These are phyloP conservation scores for Ophiostoma quercus DNA, from an alignment of 2,329 filamentous ascomycete species.

Conservation along the genomic window DNA sequence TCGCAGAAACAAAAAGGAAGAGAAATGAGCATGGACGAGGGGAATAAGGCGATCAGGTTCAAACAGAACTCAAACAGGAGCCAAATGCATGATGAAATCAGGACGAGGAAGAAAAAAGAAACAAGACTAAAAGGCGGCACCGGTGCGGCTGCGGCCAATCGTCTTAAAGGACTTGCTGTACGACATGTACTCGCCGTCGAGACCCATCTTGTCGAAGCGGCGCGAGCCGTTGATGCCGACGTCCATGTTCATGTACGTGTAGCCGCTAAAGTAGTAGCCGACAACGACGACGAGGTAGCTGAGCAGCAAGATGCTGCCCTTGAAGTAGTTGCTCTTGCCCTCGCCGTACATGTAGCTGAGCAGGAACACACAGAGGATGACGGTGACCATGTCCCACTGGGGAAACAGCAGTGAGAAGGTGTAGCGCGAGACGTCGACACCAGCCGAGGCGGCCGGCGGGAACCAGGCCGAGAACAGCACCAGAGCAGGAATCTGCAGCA, in stretches of 20 bases:
- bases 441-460: slow-evolving; percentile 34
- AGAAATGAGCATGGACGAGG: neutral
- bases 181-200: slow-evolving; percentile 46
- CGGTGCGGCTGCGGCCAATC: slow-evolving; percentile 44
- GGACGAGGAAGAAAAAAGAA: neutral
- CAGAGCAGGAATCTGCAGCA: slow-evolving; percentile 87
- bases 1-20: neutral
- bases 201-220: slow-evolving; percentile 51
- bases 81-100: neutral
- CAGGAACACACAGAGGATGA: slow-evolving; percentile 92
- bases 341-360: slow-evolving; percentile 97
- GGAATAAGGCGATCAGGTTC: slow-evolving; percentile 8
- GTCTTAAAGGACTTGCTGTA: slow-evolving; percentile 43
- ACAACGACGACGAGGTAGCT: slow-evolving; percentile 88
- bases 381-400: slow-evolving; percentile 98
- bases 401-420: slow-evolving; percentile 89
- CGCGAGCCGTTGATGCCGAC: slow-evolving; percentile 38
- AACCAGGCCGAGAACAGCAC: slow-evolving; percentile 85
- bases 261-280: slow-evolving; percentile 81
- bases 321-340: slow-evolving; percentile 99
- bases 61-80: neutral
- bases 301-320: slow-evolving; percentile 88
- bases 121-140: slow-evolving; percentile 34
- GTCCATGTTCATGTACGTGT: slow-evolving; percentile 37
- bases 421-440: slow-evolving; percentile 46